A percentile compares a stretch with the other conserved stretches of the same genome.
Conservation (phyloP, 2,329 filamentous ascomycete genomes). For the Epichloe scottii region DNA sequence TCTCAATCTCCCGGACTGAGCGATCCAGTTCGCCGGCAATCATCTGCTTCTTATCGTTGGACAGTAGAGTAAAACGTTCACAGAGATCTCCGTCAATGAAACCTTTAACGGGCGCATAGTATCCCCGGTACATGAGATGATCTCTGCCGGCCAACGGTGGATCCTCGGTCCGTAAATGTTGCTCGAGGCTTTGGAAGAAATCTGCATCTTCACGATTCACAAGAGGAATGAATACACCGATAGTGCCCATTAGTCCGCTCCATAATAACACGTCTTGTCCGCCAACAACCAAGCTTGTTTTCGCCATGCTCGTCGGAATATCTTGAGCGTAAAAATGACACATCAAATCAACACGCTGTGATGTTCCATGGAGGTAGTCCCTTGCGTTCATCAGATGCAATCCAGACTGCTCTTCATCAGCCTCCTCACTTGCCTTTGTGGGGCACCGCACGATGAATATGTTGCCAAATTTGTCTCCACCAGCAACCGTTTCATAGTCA, state of each 20-base stretch:
- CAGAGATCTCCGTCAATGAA: slow-evolving; percentile 95
- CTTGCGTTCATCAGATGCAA: slow-evolving; percentile 85
- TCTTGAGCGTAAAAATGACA: slow-evolving; percentile 86
- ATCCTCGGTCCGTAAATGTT: slow-evolving; percentile 75
- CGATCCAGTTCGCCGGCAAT: slow-evolving; percentile 89
- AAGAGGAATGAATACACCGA: slow-evolving; percentile 89
- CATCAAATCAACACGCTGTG: slow-evolving; percentile 73
- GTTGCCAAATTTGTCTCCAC: slow-evolving; percentile 96
- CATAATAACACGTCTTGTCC: slow-evolving; percentile 86
- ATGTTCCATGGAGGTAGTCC: slow-evolving; percentile 78
- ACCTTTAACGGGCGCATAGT: slow-evolving; percentile 93
- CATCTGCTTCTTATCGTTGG: slow-evolving; percentile 84
- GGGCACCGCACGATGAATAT: slow-evolving; percentile 86
- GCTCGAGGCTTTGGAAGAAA: slow-evolving; percentile 92
- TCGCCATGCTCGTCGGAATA: slow-evolving; percentile 80
- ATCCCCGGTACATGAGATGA: slow-evolving; percentile 88
- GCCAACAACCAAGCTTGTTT: slow-evolving; percentile 79
- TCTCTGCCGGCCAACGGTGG: slow-evolving; percentile 82
- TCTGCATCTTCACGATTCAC: slow-evolving; percentile 85
- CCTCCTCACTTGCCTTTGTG: slow-evolving; percentile 71
- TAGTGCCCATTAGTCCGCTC: slow-evolving; percentile 87
- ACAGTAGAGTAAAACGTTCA: slow-evolving; percentile 74
- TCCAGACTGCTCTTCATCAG: slow-evolving; percentile 83
- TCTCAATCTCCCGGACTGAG: slow-evolving; percentile 83
- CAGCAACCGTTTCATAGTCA: slow-evolving; percentile 91